Conservation (phyloP, 257 asterid genomes). For the Solanum sejunctum region DNA sequence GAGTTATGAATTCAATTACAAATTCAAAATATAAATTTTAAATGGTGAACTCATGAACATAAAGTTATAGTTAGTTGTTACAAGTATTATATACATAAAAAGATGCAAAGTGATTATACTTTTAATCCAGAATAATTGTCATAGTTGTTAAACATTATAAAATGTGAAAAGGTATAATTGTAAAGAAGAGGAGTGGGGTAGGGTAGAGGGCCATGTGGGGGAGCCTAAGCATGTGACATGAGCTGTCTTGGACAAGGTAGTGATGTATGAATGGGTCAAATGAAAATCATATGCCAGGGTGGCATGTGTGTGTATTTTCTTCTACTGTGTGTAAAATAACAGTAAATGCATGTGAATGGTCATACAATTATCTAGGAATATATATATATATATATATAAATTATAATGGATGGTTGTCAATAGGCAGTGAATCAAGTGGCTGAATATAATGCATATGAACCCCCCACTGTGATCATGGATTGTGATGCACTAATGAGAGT, state of each 20-base stretch:
- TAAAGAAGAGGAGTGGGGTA: background rate
- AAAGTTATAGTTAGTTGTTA: background rate
- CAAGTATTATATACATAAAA: background rate
- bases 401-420: constrained; percentile 4
- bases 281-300: constrained; percentile 37
- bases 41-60: background rate
- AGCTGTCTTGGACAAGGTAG: constrained; percentile 30
- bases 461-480: background rate
- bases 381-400: background rate
- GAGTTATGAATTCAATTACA: background rate
- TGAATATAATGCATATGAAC: background rate
- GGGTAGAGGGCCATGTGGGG: constrained; percentile 9
- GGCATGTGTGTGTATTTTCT: constrained; percentile 20
- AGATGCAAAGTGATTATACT: background rate
- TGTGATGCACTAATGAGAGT: too few species aligned
- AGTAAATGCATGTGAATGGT: constrained; percentile 34
- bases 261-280: constrained; percentile 46
- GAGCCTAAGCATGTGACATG: constrained; percentile 46
- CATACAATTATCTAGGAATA: background rate
- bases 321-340: constrained; percentile 5
- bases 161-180: background rate
- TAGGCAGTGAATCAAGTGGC: constrained; percentile 11
- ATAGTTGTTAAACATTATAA: background rate
- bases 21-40: background rate
- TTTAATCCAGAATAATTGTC: background rate